These are phyloP conservation scores for Amauroascus verrucosus DNA, from an alignment of 2,329 filamentous ascomycete species.

Conservation along the genomic window DNA sequence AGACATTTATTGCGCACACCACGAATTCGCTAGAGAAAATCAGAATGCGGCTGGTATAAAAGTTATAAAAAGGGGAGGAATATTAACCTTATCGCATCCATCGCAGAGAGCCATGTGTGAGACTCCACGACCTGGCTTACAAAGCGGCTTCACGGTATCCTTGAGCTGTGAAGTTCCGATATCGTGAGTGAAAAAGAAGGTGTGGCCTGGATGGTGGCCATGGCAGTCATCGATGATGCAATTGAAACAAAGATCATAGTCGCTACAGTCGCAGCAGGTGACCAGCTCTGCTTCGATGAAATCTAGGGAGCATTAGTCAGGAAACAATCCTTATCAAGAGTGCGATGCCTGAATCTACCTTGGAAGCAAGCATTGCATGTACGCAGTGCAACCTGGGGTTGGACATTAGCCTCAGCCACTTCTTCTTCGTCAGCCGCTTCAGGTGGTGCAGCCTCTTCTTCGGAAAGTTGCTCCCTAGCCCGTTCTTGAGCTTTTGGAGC, in stretches of 20 bases:
- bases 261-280: constrained; percentile 72
- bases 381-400: constrained; percentile 8
- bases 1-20: constrained; percentile 95
- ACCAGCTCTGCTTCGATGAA: constrained; percentile 70
- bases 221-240: constrained; percentile 71
- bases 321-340: neutral
- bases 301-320: constrained; percentile 39
- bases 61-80: neutral
- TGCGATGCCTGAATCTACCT: constrained; percentile 33
- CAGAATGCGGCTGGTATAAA: neutral
- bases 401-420: neutral
- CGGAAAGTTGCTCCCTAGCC: constrained; percentile 19
- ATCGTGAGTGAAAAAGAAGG: constrained; percentile 50
- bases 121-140: constrained; percentile 68
- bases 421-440: neutral
- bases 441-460: constrained; percentile 18
- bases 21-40: constrained; percentile 51
- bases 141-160: constrained; percentile 54
- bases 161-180: constrained; percentile 45
- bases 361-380: constrained; percentile 55
- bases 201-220: constrained; percentile 83
- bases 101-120: constrained; percentile 87
- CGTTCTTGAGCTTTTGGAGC: constrained; percentile 38
- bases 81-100: constrained; percentile 63
- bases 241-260: constrained; percentile 80